These are phyloP conservation scores for Arachis monticola DNA, from an alignment of 331 rosid genomes.

Conservation along the genomic window DNA sequence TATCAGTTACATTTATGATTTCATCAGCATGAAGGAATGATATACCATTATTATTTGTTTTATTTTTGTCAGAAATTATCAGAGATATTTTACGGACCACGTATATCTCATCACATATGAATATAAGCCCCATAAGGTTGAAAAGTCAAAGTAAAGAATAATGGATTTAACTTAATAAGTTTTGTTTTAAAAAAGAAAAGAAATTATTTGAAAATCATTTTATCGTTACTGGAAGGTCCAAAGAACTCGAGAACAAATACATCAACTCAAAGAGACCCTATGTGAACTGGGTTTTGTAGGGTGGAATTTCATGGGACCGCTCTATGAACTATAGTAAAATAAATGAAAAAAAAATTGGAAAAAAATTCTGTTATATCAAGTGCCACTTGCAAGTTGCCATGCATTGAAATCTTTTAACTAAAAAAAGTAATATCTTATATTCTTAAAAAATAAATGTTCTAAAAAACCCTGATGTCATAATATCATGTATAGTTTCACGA, in stretches of 20 bases:
- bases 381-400: no score
- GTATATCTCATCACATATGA: not conserved
- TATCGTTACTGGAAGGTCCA: not conserved
- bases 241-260: conserved; percentile 23
- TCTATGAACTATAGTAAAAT: conserved; percentile 16
- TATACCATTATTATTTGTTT: no score
- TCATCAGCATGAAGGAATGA: no score
- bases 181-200: not conserved
- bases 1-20: no score
- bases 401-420: no score
- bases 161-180: not conserved
- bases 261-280: not conserved
- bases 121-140: not conserved
- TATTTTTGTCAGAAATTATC: no score
- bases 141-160: not conserved
- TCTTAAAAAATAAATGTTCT: no score
- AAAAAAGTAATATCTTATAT: no score
- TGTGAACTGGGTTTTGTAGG: conserved; percentile 12
- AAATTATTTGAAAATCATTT: not conserved
- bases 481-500: no score
- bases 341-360: not conserved
- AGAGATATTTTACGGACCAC: not conserved
- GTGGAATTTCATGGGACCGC: conserved; percentile 43
- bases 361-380: conserved; percentile 20
- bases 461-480: no score